Evolutionary conservation across 192 early-diverging fungal species (phyloP).

Genomic region (Haplosporangium gracile): DNA sequence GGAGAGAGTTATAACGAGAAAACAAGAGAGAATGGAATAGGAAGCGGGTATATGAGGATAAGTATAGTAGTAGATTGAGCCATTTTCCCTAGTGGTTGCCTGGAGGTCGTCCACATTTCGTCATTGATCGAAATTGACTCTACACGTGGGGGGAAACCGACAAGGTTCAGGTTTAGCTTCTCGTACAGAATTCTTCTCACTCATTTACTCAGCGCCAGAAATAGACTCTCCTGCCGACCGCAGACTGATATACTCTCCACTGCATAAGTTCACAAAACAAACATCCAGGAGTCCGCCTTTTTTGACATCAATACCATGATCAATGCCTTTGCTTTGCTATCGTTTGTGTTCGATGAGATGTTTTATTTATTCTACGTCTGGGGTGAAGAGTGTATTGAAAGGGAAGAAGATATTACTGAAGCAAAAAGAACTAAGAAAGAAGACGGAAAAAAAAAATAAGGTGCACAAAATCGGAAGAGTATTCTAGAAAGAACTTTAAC

Average conservation of each 20-base stretch:
- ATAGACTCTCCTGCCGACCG: not conserved
- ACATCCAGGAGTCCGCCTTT: not conserved
- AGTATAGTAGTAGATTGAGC: no score
- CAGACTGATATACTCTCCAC: not conserved
- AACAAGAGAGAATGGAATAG: no score
- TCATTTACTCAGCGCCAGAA: not conserved
- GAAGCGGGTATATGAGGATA: no score
- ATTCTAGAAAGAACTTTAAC: not conserved
- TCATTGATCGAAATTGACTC: not conserved
- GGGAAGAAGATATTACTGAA: constrained; percentile 25
- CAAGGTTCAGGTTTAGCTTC: not conserved
- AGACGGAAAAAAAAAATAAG: not conserved
- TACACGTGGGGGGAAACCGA: not conserved
- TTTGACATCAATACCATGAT: not conserved
- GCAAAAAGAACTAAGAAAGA: constrained; percentile 1
- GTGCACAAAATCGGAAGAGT: not conserved
- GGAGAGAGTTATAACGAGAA: no score
- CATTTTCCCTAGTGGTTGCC: no score
- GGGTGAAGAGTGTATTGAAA: constrained; percentile 1
- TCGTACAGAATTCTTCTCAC: not conserved
- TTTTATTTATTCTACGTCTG: constrained; percentile 10
- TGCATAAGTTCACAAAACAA: not conserved
- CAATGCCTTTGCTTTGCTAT: not conserved
- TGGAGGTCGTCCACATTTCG: not conserved
- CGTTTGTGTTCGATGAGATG: not conserved